These are phyloP conservation scores for Sparassis latifolia DNA, from an alignment of 1,284 basidiomycete species.

Conservation along the genomic window DNA sequence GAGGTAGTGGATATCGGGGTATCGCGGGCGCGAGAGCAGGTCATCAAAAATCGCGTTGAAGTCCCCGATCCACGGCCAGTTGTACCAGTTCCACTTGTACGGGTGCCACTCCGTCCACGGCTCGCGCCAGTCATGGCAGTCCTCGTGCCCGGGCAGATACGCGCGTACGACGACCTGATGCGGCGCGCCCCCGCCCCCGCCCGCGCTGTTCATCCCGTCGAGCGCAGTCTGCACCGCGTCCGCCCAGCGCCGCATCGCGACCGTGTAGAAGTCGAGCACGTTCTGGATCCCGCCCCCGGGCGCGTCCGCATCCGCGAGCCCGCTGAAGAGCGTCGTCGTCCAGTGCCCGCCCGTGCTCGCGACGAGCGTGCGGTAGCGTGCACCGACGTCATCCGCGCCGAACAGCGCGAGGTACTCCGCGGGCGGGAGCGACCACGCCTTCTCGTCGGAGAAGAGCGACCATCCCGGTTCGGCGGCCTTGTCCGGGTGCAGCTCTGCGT, in stretches of 20 bases:
- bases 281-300: constrained; percentile 40
- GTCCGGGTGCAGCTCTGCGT: constrained; percentile 24
- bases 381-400: constrained; percentile 33
- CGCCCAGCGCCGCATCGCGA: constrained; percentile 50
- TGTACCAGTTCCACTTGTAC: constrained; percentile 45
- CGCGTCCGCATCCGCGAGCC: constrained; percentile 33
- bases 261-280: constrained; percentile 47
- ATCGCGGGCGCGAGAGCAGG: constrained; percentile 31
- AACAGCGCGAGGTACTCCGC: constrained; percentile 45
- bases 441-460: constrained; percentile 48
- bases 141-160: constrained; percentile 61
- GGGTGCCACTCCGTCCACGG: constrained; percentile 39
- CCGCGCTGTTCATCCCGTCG: constrained; percentile 9
- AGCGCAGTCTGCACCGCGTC: constrained; percentile 35
- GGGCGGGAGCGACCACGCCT: constrained; percentile 45
- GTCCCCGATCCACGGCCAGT: constrained; percentile 53
- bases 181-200: constrained; percentile 9
- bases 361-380: constrained; percentile 52
- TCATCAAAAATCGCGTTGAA: constrained; percentile 51
- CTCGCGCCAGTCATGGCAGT: constrained; percentile 42
- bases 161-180: constrained; percentile 50
- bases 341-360: constrained; percentile 62
- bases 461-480: constrained; percentile 6
- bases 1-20: constrained; percentile 51
- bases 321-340: constrained; percentile 50